Conservation (phyloP, 345 rosid species). For the Tarenaya hassleriana region DNA sequence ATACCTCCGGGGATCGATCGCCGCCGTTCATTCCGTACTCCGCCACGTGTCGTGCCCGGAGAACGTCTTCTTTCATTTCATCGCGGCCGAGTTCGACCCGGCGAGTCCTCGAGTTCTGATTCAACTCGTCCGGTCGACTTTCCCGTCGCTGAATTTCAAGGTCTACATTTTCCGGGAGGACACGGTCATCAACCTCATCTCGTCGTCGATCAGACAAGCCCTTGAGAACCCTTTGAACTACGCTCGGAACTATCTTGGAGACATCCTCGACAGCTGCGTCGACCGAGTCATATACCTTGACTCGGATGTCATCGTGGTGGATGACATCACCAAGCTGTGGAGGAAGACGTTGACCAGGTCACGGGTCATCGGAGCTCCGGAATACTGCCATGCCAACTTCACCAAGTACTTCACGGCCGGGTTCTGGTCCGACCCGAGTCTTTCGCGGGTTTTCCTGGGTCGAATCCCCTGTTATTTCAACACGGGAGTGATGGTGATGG, state of each 20-base stretch:
- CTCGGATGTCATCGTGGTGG: slow-evolving; percentile 82
- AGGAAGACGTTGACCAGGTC: slow-evolving; percentile 43
- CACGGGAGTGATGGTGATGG: slow-evolving; percentile 99
- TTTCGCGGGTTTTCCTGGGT: slow-evolving; percentile 51
- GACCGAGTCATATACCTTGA: slow-evolving; percentile 93
- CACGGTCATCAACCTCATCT: slow-evolving; percentile 70
- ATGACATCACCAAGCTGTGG: slow-evolving; percentile 84
- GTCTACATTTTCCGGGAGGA: slow-evolving; percentile 89
- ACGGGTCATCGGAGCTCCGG: slow-evolving; percentile 88
- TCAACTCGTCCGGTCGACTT: slow-evolving; percentile 80
- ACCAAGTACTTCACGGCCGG: slow-evolving; percentile 68
- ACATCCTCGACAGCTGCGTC: slow-evolving; percentile 65
- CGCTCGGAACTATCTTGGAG: slow-evolving; percentile 87
- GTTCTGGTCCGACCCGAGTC: slow-evolving; percentile 79
- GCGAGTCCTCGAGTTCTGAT: slow-evolving; percentile 73
- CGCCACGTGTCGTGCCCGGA: slow-evolving; percentile 95
- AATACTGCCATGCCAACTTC: slow-evolving; percentile 92
- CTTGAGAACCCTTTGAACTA: slow-evolving; percentile 89
- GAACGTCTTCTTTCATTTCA: slow-evolving; percentile 77
- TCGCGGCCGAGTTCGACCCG: slow-evolving; percentile 85
- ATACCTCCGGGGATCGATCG: slow-evolving; percentile 90
- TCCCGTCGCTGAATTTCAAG: slow-evolving; percentile 84
- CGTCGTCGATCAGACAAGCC: slow-evolving; percentile 80
- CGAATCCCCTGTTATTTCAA: slow-evolving; percentile 80
- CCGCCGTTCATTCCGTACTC: slow-evolving; percentile 93